Conservation (phyloP, 2,329 filamentous ascomycete species). For the Bimuria novae-zelandiae region DNA sequence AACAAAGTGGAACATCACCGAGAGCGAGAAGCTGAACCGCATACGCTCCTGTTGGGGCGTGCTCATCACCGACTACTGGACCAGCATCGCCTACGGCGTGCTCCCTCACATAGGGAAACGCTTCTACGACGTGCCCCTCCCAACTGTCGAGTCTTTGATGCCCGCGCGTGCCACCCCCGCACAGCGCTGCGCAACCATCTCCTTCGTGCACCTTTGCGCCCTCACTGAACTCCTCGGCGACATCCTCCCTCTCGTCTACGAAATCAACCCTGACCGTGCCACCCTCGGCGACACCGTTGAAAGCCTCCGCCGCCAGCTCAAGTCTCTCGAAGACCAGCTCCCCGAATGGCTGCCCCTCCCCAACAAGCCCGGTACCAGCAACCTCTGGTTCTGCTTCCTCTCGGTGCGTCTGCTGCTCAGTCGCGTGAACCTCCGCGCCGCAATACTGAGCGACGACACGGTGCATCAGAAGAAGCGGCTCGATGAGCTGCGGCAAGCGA, state of each 20-base stretch:
- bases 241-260: constrained; percentile 46
- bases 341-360: constrained; percentile 41
- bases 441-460: constrained; percentile 31
- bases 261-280: constrained; percentile 36
- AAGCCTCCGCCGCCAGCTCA: constrained; percentile 39
- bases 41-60: constrained; percentile 63
- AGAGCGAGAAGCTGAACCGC: constrained; percentile 56
- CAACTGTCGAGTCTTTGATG: constrained; percentile 50
- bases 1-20: constrained; percentile 57
- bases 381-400: constrained; percentile 49
- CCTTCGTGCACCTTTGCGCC: constrained; percentile 58
- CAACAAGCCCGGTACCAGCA: constrained; percentile 39
- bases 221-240: constrained; percentile 52
- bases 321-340: constrained; percentile 40
- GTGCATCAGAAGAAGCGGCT: constrained; percentile 37
- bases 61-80: constrained; percentile 62
- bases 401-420: constrained; percentile 47
- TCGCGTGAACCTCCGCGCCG: constrained; percentile 40
- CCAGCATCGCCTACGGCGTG: constrained; percentile 60
- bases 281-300: constrained; percentile 35
- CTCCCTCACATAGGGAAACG: constrained; percentile 58
- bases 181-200: constrained; percentile 54
- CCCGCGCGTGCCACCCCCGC: constrained; percentile 41
- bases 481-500: constrained; percentile 55
- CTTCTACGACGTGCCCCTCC: constrained; percentile 61